Evolutionary conservation across 1,284 basidiomycete species (phyloP), one percentile per base, ranked within the genome.

Genomic region (Inonotus obliquus): DNA sequence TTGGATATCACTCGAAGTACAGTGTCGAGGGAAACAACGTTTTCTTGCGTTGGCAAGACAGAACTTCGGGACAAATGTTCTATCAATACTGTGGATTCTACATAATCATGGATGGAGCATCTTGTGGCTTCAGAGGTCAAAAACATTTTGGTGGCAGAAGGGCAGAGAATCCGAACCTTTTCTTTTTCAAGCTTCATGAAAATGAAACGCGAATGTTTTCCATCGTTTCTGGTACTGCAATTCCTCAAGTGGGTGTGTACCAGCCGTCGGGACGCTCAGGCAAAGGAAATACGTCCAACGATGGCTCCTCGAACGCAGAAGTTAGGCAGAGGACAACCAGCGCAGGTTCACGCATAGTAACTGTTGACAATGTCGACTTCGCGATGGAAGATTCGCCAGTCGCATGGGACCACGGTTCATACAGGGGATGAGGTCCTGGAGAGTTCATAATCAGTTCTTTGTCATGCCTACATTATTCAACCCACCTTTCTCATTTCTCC

Each of bases 41-140:
- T 17, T 63, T 63, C 39, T 32, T 38, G 2, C 47, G 54, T 5
- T n/a, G 27, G 13, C n/a, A 17, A 25, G 13, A 5, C 6, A 25
- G 57, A 14, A 4, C 32, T 32, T 32, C 32, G 32, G 4, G n/a
- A 11, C 45, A 59, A 10, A 19, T 39, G 19, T 49, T 49, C 39
- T 63, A 63, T 27, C 49, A 44, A 29, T 60, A 60, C 27, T 29
- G 37, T 25, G 61, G 61, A 17, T 48, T 45, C 39, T 63, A 63
- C 51, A 56, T 32, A 9, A 25, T 63, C 19, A 35, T 56, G 14
- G 19, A 44, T 11, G 38, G 35, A 49, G 21, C n/a, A 19, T 17
- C 21, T 5, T 49, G 2, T 19, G 19, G 41, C 11, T 48, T 17
- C n/a, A 38, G 44, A 32, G 41, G 14, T 1, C 21, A n/a, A 1